Evolutionary conservation across 2,329 filamentous ascomycete genomes (phyloP).

Genomic region (Colletotrichum sp.): DNA sequence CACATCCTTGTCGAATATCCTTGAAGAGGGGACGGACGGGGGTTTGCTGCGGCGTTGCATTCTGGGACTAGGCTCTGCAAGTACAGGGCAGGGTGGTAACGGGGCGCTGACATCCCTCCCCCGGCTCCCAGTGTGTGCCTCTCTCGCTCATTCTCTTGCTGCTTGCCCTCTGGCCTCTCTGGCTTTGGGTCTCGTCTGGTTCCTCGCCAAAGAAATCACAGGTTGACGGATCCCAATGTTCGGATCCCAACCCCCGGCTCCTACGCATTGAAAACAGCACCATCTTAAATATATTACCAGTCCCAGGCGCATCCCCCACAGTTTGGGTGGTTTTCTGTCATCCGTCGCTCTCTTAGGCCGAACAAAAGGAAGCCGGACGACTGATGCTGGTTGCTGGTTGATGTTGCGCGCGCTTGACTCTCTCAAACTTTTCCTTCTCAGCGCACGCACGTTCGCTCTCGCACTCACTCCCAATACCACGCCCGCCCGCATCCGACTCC

Average conservation of each 20-base stretch:
- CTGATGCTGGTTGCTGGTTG: conserved; percentile 5
- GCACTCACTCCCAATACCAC: not conserved
- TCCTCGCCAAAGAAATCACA: not conserved
- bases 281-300: conserved; percentile 20
- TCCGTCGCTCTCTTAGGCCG: conserved; percentile 9
- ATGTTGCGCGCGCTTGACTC: not conserved
- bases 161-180: not conserved
- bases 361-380: conserved; percentile 9
- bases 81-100: conserved; percentile 5
- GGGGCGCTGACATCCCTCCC: not conserved
- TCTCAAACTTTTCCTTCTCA: not conserved
- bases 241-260: conserved; percentile 14
- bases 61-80: conserved; percentile 16
- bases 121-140: not conserved
- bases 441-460: not conserved
- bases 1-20: conserved; percentile 6
- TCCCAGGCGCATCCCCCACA: conserved; percentile 12
- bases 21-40: conserved; percentile 17
- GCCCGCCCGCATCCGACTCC: not conserved
- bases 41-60: conserved; percentile 15
- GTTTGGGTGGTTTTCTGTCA: not conserved
- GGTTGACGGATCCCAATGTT: conserved; percentile 14
- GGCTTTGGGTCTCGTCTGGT: not conserved
- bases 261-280: conserved; percentile 14
- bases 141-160: not conserved